Evolutionary conservation across 116 monocot genomes (phyloP).

Genomic region (Iris pallida): DNA sequence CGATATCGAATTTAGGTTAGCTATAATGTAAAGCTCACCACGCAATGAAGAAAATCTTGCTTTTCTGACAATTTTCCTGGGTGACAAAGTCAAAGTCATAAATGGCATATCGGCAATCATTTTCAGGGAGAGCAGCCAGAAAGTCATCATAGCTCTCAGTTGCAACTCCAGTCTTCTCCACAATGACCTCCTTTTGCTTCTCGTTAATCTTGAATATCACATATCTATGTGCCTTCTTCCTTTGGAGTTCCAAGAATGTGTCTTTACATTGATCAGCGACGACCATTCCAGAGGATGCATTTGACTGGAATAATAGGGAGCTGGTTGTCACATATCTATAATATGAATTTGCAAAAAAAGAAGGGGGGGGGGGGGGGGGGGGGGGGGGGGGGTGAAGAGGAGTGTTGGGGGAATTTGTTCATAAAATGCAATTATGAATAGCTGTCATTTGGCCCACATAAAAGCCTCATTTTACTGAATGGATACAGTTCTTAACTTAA

Average conservation of each 20-base stretch:
- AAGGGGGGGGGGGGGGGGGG: too few species aligned
- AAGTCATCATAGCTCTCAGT: slow-evolving; percentile 42
- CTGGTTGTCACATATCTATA: neutral
- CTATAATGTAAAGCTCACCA: slow-evolving; percentile 15
- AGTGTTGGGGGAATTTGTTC: neutral
- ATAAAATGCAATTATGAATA: too few species aligned
- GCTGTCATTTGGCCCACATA: too few species aligned
- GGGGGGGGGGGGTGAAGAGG: too few species aligned
- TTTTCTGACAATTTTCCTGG: slow-evolving; percentile 35
- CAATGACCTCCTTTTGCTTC: slow-evolving; percentile 33
- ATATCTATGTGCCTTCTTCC: too few species aligned
- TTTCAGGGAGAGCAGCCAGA: slow-evolving; percentile 27
- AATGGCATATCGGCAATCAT: slow-evolving; percentile 38
- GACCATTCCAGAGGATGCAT: slow-evolving; percentile 37
- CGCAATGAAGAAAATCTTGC: slow-evolving; percentile 42
- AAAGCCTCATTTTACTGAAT: too few species aligned
- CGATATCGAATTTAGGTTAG: too few species aligned
- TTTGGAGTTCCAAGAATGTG: slow-evolving; percentile 34
- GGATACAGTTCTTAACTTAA: too few species aligned
- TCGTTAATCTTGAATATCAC: too few species aligned
- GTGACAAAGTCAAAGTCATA: slow-evolving; percentile 46
- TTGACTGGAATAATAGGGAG: slow-evolving; percentile 18
- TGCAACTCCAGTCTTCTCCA: slow-evolving; percentile 33
- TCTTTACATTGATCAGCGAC: slow-evolving; percentile 28
- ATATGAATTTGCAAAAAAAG: neutral